A percentile compares a stretch with the other conserved stretches of the same genome.
phyloP scores from a whole-genome alignment of 768 basidiomycete genomes.

The Mycena albidolilacea region DNA sequence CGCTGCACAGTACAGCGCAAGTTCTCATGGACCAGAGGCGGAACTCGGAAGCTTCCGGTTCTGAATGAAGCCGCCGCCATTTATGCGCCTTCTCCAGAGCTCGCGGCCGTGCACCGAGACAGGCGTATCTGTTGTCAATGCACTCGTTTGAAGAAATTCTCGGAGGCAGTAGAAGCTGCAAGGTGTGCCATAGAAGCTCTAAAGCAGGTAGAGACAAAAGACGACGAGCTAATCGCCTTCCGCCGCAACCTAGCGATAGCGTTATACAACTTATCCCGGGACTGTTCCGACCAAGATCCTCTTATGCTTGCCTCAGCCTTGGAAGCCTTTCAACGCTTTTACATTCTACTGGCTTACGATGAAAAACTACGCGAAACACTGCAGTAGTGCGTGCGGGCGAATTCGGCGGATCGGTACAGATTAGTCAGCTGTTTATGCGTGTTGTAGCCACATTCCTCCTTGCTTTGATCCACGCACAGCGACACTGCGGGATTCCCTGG shows the following conservation, averaged over 20 bases:
- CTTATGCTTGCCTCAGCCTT: too few relatives aligned
- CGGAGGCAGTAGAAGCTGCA: background rate
- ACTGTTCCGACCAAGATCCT: background rate
- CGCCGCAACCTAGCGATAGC: slow-evolving; percentile 1
- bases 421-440: too few relatives aligned
- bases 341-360: too few relatives aligned
- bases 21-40: slow-evolving; percentile 6
- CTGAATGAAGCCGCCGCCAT: slow-evolving; percentile 1
- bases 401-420: too few relatives aligned
- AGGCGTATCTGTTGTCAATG: slow-evolving; percentile 6
- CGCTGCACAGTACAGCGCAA: slow-evolving; percentile 11
- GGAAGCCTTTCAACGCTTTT: too few relatives aligned
- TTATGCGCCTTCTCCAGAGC: background rate
- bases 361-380: background rate
- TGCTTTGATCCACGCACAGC: too few relatives aligned
- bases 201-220: background rate
- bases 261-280: slow-evolving; percentile 1
- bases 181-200: background rate
- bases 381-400: too few relatives aligned
- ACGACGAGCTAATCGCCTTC: background rate
- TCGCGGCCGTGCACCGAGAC: background rate
- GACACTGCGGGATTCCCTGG: too few relatives aligned
- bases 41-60: background rate
- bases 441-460: too few relatives aligned
- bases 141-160: background rate